These are phyloP conservation scores for Paraphaeosphaeria minitans DNA, from an alignment of 2,329 filamentous ascomycete genomes.

Conservation along the genomic window DNA sequence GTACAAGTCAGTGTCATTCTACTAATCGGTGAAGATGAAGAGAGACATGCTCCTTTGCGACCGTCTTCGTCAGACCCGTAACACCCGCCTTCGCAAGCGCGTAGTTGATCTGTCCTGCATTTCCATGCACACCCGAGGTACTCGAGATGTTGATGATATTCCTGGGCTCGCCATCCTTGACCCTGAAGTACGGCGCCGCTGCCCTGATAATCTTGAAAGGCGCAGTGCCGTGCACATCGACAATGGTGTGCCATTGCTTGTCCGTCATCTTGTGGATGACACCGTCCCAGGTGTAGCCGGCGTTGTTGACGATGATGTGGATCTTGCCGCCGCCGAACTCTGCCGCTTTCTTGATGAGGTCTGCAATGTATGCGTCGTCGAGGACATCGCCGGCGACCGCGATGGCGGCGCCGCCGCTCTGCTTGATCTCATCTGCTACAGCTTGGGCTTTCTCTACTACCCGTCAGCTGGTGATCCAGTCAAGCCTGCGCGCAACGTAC, in stretches of 20 bases:
- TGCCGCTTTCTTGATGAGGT: conserved; percentile 74
- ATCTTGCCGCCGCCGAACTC: conserved; percentile 87
- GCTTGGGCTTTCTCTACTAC: conserved; percentile 68
- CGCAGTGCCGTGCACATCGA: conserved; percentile 81
- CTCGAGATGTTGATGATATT: conserved; percentile 83
- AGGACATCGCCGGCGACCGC: conserved; percentile 79
- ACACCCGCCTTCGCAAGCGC: conserved; percentile 83
- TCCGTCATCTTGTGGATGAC: conserved; percentile 92
- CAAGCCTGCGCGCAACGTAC: conserved; percentile 46
- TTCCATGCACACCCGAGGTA: conserved; percentile 82
- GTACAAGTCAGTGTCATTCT: conserved; percentile 12
- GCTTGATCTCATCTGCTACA: conserved; percentile 73
- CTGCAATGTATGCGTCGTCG: conserved; percentile 70
- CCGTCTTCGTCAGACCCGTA: conserved; percentile 81
- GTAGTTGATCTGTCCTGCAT: conserved; percentile 92
- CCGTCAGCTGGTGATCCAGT: conserved; percentile 14
- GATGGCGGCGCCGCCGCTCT: conserved; percentile 68
- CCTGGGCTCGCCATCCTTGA: conserved; percentile 79
- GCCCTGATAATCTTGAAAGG: conserved; percentile 82
- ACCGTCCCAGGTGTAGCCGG: conserved; percentile 90
- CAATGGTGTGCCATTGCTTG: conserved; percentile 89
- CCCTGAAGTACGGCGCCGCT: conserved; percentile 84
- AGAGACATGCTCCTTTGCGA: conserved; percentile 71
- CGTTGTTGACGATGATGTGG: conserved; percentile 90
- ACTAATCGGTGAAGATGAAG: background rate